phyloP scores from a whole-genome alignment of 495 filamentous ascomycete genomes.

The Hypoxylon intermedium region DNA sequence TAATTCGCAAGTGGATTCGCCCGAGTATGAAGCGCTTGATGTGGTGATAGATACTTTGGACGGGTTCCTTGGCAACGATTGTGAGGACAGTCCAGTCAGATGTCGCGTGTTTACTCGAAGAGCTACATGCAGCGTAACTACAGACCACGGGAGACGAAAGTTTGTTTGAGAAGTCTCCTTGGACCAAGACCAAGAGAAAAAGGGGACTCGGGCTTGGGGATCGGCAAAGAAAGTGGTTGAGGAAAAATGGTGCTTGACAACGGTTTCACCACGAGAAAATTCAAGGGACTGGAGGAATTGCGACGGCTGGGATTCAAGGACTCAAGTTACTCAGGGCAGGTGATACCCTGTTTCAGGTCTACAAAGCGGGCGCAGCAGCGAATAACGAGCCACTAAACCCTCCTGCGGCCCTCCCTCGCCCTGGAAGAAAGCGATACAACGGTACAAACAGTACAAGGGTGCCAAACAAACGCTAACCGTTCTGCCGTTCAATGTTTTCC shows the following conservation, averaged over 20 bases:
- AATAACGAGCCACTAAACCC: slow-evolving; percentile 22
- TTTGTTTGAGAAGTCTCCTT: slow-evolving; percentile 14
- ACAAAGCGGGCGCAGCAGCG: slow-evolving; percentile 35
- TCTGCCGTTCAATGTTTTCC: no score
- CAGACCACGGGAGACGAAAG: slow-evolving; percentile 6
- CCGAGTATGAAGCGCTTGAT: slow-evolving; percentile 11
- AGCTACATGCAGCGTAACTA: slow-evolving; percentile 6
- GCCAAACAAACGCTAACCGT: slow-evolving; percentile 32
- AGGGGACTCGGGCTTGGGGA: slow-evolving; percentile 4
- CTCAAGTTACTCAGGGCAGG: slow-evolving; percentile 12
- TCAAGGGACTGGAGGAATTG: slow-evolving; percentile 28
- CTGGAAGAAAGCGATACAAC: background rate
- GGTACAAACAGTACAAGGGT: slow-evolving; percentile 16
- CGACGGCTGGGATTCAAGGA: slow-evolving; percentile 11
- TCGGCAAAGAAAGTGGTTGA: slow-evolving; percentile 5
- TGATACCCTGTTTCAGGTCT: slow-evolving; percentile 38
- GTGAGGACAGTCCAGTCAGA: slow-evolving; percentile 3
- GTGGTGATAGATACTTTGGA: slow-evolving; percentile 3
- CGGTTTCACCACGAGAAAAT: slow-evolving; percentile 27
- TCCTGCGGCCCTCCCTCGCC: background rate
- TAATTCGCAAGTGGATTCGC: slow-evolving; percentile 19
- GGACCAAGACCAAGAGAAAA: slow-evolving; percentile 1
- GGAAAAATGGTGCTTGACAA: slow-evolving; percentile 7
- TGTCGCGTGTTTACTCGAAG: slow-evolving; percentile 16
- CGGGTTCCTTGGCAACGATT: slow-evolving; percentile 12